Evolutionary conservation across 306 rosid genomes (phyloP).

Genomic region (Cucumis sativus): Cucumber_9930_V3 NC_026661.2:17248001-17248500

Average conservation of each 20-base stretch:
- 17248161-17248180: not conserved
- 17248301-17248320: not conserved
- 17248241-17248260: not conserved
- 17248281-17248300: not conserved
- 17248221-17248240: not conserved
- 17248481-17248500: slow-evolving; percentile 3
- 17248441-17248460: slow-evolving; percentile 40
- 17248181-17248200: not conserved
- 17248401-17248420: slow-evolving; percentile 46
- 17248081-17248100: not conserved
- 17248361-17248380: not conserved
- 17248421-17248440: slow-evolving; percentile 42
- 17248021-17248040: not conserved
- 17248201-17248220: not conserved
- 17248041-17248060: not conserved
- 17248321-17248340: not conserved
- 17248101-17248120: not conserved
- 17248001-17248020: not conserved
- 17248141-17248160: not conserved
- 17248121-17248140: not conserved
- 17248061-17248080: not conserved
- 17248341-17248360: not conserved
- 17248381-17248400: not conserved
- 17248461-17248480: slow-evolving; percentile 30
- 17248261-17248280: not conserved